Percentiles rank a stretch among this genome's conserved stretches.
These are phyloP conservation scores for Sporisorium graminicola DNA, from an alignment of 1,284 basidiomycete genomes.

Conservation along the genomic window DNA sequence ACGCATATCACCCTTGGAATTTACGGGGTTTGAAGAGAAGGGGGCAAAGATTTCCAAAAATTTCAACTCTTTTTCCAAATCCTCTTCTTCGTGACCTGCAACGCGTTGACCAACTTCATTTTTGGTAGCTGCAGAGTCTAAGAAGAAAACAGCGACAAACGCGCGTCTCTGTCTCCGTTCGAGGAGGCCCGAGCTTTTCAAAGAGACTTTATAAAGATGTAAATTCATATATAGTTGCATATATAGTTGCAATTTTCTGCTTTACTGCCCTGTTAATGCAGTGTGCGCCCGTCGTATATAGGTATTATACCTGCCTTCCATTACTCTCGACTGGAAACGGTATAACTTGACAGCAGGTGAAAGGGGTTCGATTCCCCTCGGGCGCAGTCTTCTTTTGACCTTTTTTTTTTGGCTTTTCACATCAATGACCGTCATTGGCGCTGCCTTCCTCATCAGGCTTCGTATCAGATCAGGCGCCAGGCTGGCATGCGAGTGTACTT, in stretches of 20 bases:
- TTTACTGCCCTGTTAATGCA: background rate
- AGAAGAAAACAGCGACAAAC: background rate
- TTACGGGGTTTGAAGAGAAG: slow-evolving; percentile 1
- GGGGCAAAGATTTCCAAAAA: too few species aligned
- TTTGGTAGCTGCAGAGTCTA: background rate
- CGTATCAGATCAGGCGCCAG: too few species aligned
- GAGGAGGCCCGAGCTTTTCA: background rate
- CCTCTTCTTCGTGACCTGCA: background rate
- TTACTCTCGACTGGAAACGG: background rate
- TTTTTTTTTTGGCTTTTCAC: slow-evolving; percentile 1
- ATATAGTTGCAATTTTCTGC: background rate
- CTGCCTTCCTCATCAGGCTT: too few species aligned
- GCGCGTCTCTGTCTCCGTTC: background rate
- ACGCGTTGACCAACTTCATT: background rate
- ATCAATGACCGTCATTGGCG: too few species aligned
- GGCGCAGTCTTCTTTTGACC: slow-evolving; percentile 6
- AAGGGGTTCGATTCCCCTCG: slow-evolving; percentile 53
- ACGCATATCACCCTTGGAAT: background rate
- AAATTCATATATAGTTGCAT: background rate
- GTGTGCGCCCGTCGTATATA: background rate
- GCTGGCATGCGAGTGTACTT: too few species aligned
- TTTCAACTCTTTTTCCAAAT: slow-evolving; percentile 2
- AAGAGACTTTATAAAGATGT: background rate
- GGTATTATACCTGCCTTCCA: slow-evolving; percentile 14
- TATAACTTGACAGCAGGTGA: slow-evolving; percentile 22